Evolutionary conservation across 768 basidiomycete genomes (phyloP).

Genomic region (Mycena amicta): DNA sequence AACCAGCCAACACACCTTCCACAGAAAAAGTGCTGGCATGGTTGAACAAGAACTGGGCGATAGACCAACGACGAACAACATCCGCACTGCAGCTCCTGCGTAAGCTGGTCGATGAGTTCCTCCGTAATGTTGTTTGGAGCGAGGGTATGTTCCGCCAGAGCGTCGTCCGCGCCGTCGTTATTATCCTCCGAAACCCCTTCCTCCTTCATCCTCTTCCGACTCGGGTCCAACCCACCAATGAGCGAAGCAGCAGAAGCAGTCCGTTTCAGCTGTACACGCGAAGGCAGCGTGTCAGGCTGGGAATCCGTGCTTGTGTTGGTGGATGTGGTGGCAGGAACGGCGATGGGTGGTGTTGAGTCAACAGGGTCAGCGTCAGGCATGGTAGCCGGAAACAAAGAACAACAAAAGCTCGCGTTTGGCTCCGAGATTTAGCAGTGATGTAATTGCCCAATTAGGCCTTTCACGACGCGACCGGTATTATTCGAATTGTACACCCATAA

Average conservation of each 20-base stretch:
- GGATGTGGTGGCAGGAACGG: constrained; percentile 20
- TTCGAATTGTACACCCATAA: neutral
- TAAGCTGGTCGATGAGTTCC: constrained; percentile 60
- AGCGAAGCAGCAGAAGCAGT: constrained; percentile 56
- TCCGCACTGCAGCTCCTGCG: constrained; percentile 80
- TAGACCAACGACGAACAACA: constrained; percentile 85
- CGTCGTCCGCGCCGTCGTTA: constrained; percentile 3
- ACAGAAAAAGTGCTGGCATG: constrained; percentile 91
- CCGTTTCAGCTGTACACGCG: constrained; percentile 50
- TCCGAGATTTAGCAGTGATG: constrained; percentile 10
- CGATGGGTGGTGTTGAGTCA: neutral
- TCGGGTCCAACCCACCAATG: constrained; percentile 48
- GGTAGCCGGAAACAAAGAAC: constrained; percentile 27
- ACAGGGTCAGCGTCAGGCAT: constrained; percentile 17
- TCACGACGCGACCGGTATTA: neutral
- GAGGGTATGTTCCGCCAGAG: neutral
- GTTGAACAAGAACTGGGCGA: constrained; percentile 77
- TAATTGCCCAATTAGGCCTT: constrained; percentile 9
- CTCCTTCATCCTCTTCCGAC: constrained; percentile 65
- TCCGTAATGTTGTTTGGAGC: constrained; percentile 20
- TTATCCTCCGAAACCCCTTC: constrained; percentile 29
- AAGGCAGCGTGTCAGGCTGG: constrained; percentile 9
- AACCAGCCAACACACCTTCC: constrained; percentile 60
- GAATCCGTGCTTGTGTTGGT: constrained; percentile 17
- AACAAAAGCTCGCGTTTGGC: neutral